Evolutionary conservation across 305 asterid species (phyloP).

Genomic region (Lippia alba): DNA sequence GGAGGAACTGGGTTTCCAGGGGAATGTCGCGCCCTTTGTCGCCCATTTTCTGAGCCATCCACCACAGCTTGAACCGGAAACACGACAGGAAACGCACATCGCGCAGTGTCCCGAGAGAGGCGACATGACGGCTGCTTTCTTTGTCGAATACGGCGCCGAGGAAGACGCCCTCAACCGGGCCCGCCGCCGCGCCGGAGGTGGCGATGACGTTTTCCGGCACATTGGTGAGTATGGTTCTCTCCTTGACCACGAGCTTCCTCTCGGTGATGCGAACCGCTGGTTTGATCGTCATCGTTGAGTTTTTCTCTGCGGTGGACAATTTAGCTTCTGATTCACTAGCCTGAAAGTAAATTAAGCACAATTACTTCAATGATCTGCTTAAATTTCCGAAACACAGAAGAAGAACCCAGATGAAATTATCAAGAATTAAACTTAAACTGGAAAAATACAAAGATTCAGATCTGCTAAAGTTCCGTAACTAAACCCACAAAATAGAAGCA

Average conservation of each 20-base stretch:
- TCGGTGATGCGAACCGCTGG: conserved; percentile 65
- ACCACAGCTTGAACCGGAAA: conserved; percentile 60
- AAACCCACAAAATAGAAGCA: neutral
- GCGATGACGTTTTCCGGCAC: conserved; percentile 75
- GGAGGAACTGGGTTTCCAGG: conserved; percentile 80
- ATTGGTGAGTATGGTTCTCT: conserved; percentile 54
- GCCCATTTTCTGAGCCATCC: conserved; percentile 84
- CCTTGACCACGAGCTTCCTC: conserved; percentile 70
- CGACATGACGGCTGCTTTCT: conserved; percentile 70
- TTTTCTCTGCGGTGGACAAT: neutral
- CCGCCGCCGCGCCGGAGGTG: conserved; percentile 62
- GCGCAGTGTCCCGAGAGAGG: conserved; percentile 64
- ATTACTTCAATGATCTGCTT: neutral
- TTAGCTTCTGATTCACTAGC: conserved; percentile 23
- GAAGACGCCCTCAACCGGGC: conserved; percentile 73
- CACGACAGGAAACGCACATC: conserved; percentile 70
- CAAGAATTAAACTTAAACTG: neutral
- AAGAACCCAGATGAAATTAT: neutral
- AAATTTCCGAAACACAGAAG: neutral
- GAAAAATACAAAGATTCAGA: neutral
- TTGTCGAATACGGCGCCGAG: conserved; percentile 71
- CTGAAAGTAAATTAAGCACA: conserved; percentile 30
- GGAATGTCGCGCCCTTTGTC: conserved; percentile 78
- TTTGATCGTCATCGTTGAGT: conserved; percentile 66
- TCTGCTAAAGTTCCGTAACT: neutral